phyloP scores from a whole-genome alignment of 1,284 basidiomycete genomes.

The Quambalaria eucalypti region DNA sequence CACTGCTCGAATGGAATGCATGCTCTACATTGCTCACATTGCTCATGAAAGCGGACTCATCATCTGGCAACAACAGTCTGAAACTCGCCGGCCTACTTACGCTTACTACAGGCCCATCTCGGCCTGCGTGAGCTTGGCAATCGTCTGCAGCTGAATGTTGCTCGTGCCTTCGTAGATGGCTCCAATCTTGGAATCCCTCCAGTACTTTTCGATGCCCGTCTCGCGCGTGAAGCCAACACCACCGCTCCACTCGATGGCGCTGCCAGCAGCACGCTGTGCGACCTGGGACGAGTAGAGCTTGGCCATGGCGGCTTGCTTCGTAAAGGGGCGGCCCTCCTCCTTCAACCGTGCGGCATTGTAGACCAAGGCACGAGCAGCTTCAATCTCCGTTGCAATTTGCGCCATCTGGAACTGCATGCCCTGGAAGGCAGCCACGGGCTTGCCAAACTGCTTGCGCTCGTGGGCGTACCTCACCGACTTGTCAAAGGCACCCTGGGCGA shows the following conservation, averaged over 20 bases:
- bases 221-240: conserved; percentile 77
- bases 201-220: conserved; percentile 77
- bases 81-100: too few species aligned
- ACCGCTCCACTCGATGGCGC: conserved; percentile 93
- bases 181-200: conserved; percentile 68
- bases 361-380: conserved; percentile 80
- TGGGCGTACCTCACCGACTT: conserved; percentile 87
- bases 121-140: conserved; percentile 58
- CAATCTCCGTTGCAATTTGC: conserved; percentile 71
- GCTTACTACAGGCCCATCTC: conserved; percentile 39
- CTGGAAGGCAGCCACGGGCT: conserved; percentile 74
- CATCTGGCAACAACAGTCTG: too few species aligned
- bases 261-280: conserved; percentile 75
- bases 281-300: conserved; percentile 74
- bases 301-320: conserved; percentile 92
- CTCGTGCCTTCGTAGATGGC: conserved; percentile 86
- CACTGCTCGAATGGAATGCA: too few species aligned
- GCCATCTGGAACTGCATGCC: conserved; percentile 94
- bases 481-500: conserved; percentile 93
- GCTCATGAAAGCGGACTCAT: too few species aligned
- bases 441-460: conserved; percentile 85
- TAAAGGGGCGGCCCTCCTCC: conserved; percentile 86
- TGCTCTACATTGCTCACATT: too few species aligned
- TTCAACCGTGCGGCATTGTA: conserved; percentile 92
- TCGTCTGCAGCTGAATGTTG: conserved; percentile 93